phyloP scores from a whole-genome alignment of 2,329 filamentous ascomycete genomes.

The Hypocreales sp. region DNA sequence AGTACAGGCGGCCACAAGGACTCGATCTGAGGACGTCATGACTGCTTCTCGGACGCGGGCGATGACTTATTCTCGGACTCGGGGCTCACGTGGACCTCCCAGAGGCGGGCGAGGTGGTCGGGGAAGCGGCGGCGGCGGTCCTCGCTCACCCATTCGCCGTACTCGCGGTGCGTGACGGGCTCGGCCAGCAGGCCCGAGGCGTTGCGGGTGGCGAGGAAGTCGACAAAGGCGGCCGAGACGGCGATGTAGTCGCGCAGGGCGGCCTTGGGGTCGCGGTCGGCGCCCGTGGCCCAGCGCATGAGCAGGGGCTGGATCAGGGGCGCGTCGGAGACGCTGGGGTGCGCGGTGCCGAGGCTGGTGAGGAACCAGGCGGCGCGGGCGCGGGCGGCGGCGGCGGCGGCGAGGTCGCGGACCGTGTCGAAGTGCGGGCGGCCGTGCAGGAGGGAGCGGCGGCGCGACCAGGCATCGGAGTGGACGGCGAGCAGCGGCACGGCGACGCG shows the following conservation, averaged over 20 bases:
- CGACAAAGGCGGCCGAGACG: conserved; percentile 40
- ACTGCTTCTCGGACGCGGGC: too few species aligned
- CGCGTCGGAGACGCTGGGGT: conserved; percentile 52
- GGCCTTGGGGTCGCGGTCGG: conserved; percentile 38
- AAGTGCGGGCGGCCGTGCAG: conserved; percentile 53
- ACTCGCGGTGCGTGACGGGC: conserved; percentile 25
- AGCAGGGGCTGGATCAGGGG: conserved; percentile 47
- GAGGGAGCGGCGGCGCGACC: conserved; percentile 38
- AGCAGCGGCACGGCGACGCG: conserved; percentile 42
- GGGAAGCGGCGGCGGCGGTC: conserved; percentile 16
- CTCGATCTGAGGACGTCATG: too few species aligned
- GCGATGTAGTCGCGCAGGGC: conserved; percentile 46
- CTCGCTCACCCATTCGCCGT: conserved; percentile 23
- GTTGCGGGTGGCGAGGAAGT: conserved; percentile 25
- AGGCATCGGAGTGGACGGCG: conserved; percentile 48
- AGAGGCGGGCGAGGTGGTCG: conserved; percentile 18
- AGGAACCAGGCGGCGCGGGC: conserved; percentile 35
- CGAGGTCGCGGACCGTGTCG: conserved; percentile 42
- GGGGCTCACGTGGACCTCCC: conserved; percentile 26
- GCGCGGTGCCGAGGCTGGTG: conserved; percentile 37
- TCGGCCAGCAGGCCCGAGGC: conserved; percentile 32
- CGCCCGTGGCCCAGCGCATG: conserved; percentile 44
- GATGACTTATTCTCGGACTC: conserved; percentile 3
- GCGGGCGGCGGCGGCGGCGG: conserved; percentile 26
- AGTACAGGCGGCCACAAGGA: too few species aligned